A percentile compares a stretch with the other conserved stretches of the same genome.
Evolutionary conservation across 768 basidiomycete genomes (phyloP).

Genomic region (Collybia nuda): DNA sequence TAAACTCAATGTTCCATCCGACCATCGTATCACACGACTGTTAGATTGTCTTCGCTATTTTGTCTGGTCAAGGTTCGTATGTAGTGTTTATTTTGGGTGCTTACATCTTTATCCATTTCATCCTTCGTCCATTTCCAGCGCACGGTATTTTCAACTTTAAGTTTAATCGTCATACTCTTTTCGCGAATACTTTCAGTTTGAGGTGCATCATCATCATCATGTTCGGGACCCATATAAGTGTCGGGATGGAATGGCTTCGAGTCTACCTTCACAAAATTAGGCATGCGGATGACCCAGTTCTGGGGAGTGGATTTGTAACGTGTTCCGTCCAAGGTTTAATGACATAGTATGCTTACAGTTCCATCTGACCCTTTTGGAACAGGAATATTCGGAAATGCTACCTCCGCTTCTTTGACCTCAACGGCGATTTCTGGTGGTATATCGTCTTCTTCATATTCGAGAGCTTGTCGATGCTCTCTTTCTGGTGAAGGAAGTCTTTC

Average conservation of each 20-base stretch:
- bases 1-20: constrained; percentile 89
- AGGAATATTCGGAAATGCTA: constrained; percentile 86
- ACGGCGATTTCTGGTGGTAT: constrained; percentile 54
- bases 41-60: constrained; percentile 83
- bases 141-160: constrained; percentile 91
- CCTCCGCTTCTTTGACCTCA: constrained; percentile 65
- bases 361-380: constrained; percentile 79
- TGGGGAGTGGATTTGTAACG: constrained; percentile 23
- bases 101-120: constrained; percentile 70
- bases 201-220: constrained; percentile 64
- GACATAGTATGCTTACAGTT: constrained; percentile 51
- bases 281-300: constrained; percentile 93
- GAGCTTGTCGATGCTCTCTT: constrained; percentile 61
- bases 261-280: constrained; percentile 91
- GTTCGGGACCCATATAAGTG: constrained; percentile 80
- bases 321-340: constrained; percentile 6
- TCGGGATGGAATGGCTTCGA: constrained; percentile 88
- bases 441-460: constrained; percentile 85
- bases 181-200: constrained; percentile 64
- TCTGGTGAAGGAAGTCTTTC: constrained; percentile 63
- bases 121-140: constrained; percentile 94
- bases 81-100: constrained; percentile 25
- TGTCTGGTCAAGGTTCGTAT: constrained; percentile 5
- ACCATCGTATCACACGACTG: constrained; percentile 90
- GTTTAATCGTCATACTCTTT: constrained; percentile 81